Conservation (phyloP, 352 stramenopile species). For the Phytopythium sindhum region DNA sequence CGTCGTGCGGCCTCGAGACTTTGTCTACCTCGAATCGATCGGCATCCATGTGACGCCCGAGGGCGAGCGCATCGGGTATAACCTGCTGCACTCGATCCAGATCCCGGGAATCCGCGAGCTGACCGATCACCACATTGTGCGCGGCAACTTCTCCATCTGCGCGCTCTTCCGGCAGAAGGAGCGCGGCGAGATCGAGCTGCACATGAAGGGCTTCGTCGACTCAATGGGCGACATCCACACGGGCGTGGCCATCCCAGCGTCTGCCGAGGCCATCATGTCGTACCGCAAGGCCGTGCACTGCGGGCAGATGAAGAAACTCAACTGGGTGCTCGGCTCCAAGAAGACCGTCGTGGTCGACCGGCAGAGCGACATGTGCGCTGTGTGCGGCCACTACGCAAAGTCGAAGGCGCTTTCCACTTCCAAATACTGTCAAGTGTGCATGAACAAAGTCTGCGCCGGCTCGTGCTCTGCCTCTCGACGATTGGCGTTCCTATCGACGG, state of each 20-base stretch:
- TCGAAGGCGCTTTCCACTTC: conserved; percentile 1
- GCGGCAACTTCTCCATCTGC: conserved; percentile 33
- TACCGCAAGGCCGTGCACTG: conserved; percentile 33
- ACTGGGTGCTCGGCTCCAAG: conserved; percentile 34
- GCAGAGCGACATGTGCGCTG: conserved; percentile 12
- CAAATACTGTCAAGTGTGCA: conserved; percentile 26
- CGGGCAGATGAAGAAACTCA: conserved; percentile 44
- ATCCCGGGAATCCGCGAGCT: conserved; percentile 38
- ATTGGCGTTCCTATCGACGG: conserved; percentile 20
- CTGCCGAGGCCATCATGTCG: conserved; percentile 31
- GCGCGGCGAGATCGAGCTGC: conserved; percentile 22
- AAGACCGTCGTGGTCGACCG: conserved; percentile 27
- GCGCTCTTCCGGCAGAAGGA: conserved; percentile 28
- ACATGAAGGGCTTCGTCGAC: conserved; percentile 39
- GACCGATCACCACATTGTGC: conserved; percentile 28
- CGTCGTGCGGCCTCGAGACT: conserved; percentile 48
- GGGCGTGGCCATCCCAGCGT: conserved; percentile 23
- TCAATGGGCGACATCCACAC: conserved; percentile 31
- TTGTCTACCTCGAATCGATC: conserved; percentile 50
- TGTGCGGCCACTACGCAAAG: conserved; percentile 17
- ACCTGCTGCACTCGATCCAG: conserved; percentile 45
- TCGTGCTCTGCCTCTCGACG: conserved; percentile 18
- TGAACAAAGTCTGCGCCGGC: conserved; percentile 24
- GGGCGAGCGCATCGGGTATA: conserved; percentile 43
- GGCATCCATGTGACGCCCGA: conserved; percentile 30